Evolutionary conservation across 1,284 basidiomycete genomes (phyloP).

Genomic region (Cutaneotrichosporon cavernicola): DNA sequence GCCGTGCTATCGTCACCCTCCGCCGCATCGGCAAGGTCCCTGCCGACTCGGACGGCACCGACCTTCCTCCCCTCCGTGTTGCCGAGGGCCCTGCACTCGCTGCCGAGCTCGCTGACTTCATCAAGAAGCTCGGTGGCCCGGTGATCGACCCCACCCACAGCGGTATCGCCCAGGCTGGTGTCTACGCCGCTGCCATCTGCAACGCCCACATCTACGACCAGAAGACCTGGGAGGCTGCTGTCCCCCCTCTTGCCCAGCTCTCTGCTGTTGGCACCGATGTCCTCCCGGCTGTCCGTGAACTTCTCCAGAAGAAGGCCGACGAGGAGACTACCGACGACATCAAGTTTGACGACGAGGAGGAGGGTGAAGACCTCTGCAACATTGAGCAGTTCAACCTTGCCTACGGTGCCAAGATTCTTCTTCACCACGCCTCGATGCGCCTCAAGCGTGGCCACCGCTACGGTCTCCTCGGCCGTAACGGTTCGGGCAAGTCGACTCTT

Average conservation of each 20-base stretch:
- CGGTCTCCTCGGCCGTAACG: slow-evolving; percentile 96
- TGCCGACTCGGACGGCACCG: slow-evolving; percentile 74
- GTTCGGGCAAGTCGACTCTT: slow-evolving; percentile 96
- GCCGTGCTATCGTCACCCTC: slow-evolving; percentile 85
- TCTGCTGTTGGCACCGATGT: slow-evolving; percentile 67
- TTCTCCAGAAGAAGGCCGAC: slow-evolving; percentile 83
- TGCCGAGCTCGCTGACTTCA: slow-evolving; percentile 67
- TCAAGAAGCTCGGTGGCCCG: slow-evolving; percentile 73
- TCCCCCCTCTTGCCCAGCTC: slow-evolving; percentile 74
- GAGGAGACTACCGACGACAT: slow-evolving; percentile 72
- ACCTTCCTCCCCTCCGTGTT: slow-evolving; percentile 78
- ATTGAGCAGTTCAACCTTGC: slow-evolving; percentile 87
- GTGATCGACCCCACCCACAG: slow-evolving; percentile 60
- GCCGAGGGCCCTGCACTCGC: slow-evolving; percentile 68
- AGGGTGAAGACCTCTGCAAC: slow-evolving; percentile 97
- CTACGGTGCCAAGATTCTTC: slow-evolving; percentile 96
- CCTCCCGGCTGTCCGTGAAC: slow-evolving; percentile 70
- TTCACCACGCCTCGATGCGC: slow-evolving; percentile 93
- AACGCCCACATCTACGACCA: slow-evolving; percentile 90
- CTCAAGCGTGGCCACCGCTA: slow-evolving; percentile 98
- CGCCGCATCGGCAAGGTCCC: slow-evolving; percentile 89
- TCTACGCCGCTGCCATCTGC: slow-evolving; percentile 79
- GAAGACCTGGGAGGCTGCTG: slow-evolving; percentile 74
- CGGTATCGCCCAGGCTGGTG: slow-evolving; percentile 69
- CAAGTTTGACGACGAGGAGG: slow-evolving; percentile 85